Percentiles rank a stretch among this genome's conserved stretches.
Conservation (phyloP, 352 stramenopile genomes). For the Blastocystis sp. region DNA sequence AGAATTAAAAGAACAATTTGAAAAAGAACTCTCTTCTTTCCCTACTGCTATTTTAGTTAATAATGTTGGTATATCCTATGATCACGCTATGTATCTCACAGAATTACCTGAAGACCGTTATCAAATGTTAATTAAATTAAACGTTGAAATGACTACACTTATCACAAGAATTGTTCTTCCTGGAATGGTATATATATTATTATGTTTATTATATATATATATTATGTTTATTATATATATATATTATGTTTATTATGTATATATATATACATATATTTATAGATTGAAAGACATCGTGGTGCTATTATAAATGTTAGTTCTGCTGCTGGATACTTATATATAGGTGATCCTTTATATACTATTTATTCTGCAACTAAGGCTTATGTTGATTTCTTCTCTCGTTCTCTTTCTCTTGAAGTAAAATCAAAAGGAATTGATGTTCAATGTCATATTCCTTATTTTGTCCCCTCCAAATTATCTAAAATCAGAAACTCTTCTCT, state of each 20-base stretch:
- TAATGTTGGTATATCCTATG: slow-evolving; percentile 95
- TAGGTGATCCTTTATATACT: slow-evolving; percentile 66
- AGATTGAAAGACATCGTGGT: slow-evolving; percentile 69
- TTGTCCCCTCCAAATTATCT: slow-evolving; percentile 91
- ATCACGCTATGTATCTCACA: slow-evolving; percentile 88
- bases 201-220: too few relatives aligned
- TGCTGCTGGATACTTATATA: slow-evolving; percentile 72
- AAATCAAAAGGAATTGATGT: slow-evolving; percentile 54
- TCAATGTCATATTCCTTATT: slow-evolving; percentile 92
- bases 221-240: too few relatives aligned
- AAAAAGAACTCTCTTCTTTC: neutral
- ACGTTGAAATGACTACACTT: slow-evolving; percentile 62
- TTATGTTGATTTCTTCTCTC: slow-evolving; percentile 84
- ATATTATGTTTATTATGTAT: too few relatives aligned
- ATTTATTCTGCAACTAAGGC: slow-evolving; percentile 90
- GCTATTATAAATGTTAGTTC: slow-evolving; percentile 89
- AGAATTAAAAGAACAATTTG: slow-evolving; percentile 38
- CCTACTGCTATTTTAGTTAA: slow-evolving; percentile 57
- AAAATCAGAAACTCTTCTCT: slow-evolving; percentile 83
- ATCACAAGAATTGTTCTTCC: slow-evolving; percentile 66
- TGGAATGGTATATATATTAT: too few relatives aligned
- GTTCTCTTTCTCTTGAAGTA: slow-evolving; percentile 80
- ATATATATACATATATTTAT: too few relatives aligned
- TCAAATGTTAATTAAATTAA: slow-evolving; percentile 57
- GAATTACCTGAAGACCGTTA: slow-evolving; percentile 77